Base-by-base conservation (phyloP, 495 filamentous ascomycete species). In the Physcia stellaris region DNA sequence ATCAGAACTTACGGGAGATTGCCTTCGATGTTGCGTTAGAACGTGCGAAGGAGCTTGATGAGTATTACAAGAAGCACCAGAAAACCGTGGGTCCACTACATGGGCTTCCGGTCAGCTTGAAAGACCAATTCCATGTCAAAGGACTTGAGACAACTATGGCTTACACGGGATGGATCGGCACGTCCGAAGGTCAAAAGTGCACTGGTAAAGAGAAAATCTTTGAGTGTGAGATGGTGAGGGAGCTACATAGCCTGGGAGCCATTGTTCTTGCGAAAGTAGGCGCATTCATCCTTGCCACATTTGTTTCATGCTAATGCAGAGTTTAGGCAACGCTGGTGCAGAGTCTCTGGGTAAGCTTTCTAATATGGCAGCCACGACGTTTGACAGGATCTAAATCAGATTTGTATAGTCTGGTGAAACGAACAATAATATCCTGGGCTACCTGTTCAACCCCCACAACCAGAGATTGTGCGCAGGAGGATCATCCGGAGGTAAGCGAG, bases 101-200 rank as follows among this genome's bases (percentile, higher is more conserved):
- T 42, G 78, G 77, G 17, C 57, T 82, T 2, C 79, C 78, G 1
- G 44, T 82, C 12, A 78, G 73, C 37, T 52, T 83, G 10, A 83
- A 81, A 54, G 78, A 83, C 43, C 77, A 80, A 48, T 81, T 80
- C 51, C 77, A 80, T 38, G 64, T 83, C 37, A 70, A 70, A 39
- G 71, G 64, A 0, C 62, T 73, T 0, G 77, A 82, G 37, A 80
- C 73, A 1, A 75, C 68, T 0, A 77, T 82, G 67, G 77, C 75
- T 12, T 76, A 75, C 32, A 56, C 71, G 1, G 40, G 51, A 26
- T 56, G 55, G 53, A 67, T 71, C 32, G 59, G 58, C 12, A 74
- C 67, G 3, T 73, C 68, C 44, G 50, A 70, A 40, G 71, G 70
- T 12, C 47, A 54, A 27, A 58, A 48, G 35, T 54, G 59, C 20